Evolutionary conservation across 495 filamentous ascomycete genomes (phyloP), one percentile per base, ranked within the genome.

Genomic region (Talaromyces borbonicus): DNA sequence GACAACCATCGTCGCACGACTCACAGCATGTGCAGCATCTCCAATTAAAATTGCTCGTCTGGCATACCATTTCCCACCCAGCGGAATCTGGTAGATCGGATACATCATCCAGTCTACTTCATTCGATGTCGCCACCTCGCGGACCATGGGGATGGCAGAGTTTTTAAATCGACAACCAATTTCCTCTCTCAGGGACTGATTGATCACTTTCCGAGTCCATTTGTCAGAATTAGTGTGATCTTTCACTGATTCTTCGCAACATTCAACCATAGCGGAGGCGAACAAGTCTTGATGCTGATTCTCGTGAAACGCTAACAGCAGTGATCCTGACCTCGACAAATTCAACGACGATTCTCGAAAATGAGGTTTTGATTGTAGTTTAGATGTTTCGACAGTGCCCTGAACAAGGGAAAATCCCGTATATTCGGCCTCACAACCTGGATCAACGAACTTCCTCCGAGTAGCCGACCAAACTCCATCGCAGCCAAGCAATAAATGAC

Each of bases 381-480:
- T 36, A 2, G 16, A 5, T 23, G 57, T 35, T 0, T 63, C 61
- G 12, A 74, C 52, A 12, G 63, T 61, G n/a, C 66, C 62, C 52
- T 79, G 78, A n/a, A 74, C 59, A 42, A 73, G 73, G 0, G 70
- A 75, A 23, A 77, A 64, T 5, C 75, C 76, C 0, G 73, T 77
- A 52, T 82, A 82, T 22, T 69, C 60, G 5, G 70, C 67, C 14
- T 63, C 61, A 6, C 68, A 60, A 6, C 57, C 57, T 0, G 69
- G 67, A 48, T 78, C 75, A 25, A 82, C 67, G 51, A 72, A 74
- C 12, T 62, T 55, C 14, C 63, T 67, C 8, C 79, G 71, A 8
- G 73, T 67, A 14, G 65, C 63, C 1, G 77, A 81, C 56, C 79
- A 73, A n/a, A 81, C 76, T 4, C 79, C 79, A 50, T 83, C 79